phyloP scores from a whole-genome alignment of 1,139 yeast genomes.

The Geotrichum carabidarum region DNA sequence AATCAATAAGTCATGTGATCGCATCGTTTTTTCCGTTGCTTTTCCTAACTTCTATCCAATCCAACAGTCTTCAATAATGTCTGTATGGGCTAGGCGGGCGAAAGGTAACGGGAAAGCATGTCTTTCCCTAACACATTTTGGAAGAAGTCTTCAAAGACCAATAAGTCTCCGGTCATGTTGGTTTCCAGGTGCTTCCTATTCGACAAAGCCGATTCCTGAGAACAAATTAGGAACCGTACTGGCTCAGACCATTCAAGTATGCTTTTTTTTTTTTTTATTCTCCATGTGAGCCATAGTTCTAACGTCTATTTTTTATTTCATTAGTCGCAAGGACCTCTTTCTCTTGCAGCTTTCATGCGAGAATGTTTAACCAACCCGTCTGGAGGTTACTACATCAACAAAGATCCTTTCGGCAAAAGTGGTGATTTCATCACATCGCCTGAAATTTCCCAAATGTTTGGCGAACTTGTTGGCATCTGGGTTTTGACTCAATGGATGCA shows the following conservation, averaged over 20 bases:
- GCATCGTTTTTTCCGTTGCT: no score
- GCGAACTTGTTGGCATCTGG: constrained; percentile 83
- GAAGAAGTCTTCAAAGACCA: no score
- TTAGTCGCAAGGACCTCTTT: constrained; percentile 66
- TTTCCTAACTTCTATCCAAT: no score
- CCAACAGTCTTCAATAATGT: neutral
- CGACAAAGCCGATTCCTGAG: constrained; percentile 13
- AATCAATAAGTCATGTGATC: no score
- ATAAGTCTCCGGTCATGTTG: neutral
- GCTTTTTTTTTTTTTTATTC: neutral
- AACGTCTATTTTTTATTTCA: no score
- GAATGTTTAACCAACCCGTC: constrained; percentile 78
- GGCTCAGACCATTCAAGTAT: constrained; percentile 18
- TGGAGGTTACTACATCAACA: constrained; percentile 73
- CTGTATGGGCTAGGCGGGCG: neutral
- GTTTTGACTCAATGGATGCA: constrained; percentile 49
- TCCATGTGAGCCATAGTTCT: neutral
- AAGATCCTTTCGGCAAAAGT: constrained; percentile 61
- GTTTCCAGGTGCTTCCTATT: neutral
- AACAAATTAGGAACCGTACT: constrained; percentile 19
- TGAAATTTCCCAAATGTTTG: constrained; percentile 82
- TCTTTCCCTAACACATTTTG: neutral
- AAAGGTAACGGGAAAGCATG: neutral
- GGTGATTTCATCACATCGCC: constrained; percentile 88
- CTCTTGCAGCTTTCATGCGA: constrained; percentile 71